Evolutionary conservation across 2,329 filamentous ascomycete species (phyloP), one percentile per base, ranked within the genome.

Genomic region (Fusarium graminum): DNA sequence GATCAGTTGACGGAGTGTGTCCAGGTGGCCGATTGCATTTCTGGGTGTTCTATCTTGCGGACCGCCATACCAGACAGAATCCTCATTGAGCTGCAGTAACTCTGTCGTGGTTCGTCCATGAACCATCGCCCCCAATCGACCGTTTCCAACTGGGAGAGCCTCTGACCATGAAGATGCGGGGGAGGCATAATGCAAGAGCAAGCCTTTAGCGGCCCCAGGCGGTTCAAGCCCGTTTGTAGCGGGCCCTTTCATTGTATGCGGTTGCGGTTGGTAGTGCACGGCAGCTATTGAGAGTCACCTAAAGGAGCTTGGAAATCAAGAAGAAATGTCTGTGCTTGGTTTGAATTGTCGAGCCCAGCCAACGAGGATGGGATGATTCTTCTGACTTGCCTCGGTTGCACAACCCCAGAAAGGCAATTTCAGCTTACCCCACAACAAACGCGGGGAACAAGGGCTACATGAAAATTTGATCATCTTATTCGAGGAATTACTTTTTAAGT

Each of bases 111-210:
- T 70, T 13, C 79, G 77, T 13, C 82, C 82, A 60, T 80, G 79
- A 26, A 84, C 65, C 77, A 83, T 83, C 4, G 69, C 74, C 7
- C 74, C 76, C 2, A 78, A 56, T 17, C 82, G 77, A 12, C 83
- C 82, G 65, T 85, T 85, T 4, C 83, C 82, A 53, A 85, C 77
- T 2, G 83, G 82, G 1, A 84, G 73, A 14, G 82, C 80, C 51
- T 74, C 65, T 34, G 66, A 42, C 71, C 72, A 75, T 16, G 64
- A 56, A 7, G 59, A 60, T 52, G 73, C 73, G 54, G 73, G 72
- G 46, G 51, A 29, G 50, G 28, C 40, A 47, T 73, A 73, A 52
- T 73, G 70, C 30, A 73, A 58, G 10, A 59, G 51, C 17, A 72
- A 55, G 44, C 47, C 56, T 30, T 54, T 56, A 42, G 62, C 52